Base-by-base conservation (phyloP, 352 stramenopile species). In the Aphanomyces euteiches region DNA sequence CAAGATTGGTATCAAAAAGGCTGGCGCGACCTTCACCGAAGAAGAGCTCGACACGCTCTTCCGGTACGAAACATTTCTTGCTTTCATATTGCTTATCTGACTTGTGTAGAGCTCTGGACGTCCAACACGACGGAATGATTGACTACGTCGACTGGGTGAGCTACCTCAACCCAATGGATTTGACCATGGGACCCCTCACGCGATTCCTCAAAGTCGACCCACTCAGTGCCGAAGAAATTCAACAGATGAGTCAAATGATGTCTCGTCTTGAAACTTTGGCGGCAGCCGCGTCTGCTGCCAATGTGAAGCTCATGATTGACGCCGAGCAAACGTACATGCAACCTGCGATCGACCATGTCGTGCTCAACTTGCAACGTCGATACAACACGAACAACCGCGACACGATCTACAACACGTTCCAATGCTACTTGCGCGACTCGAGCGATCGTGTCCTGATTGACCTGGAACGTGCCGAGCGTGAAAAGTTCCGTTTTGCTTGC, bases 291-390 rank as follows among this genome's bases (percentile, higher is more conserved):
- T 73, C 79, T 3, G 84, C 84, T 43, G 73, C 79, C 39, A 88
- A 82, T 41, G 92, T 97, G 15, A 95, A 95, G 70, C 85, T 99
- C 47, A 96, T 99, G 89, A 93, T 99, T 69, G 97, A 99, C 78
- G 97, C 97, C 21, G 97, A 99, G 76, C 96, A 99, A 77, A 96
- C 79, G 15, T 98, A 98, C 79, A 98, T 98, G 78, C 97, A 99
- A 80, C 95, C 96, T 6, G 96, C 90, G 12, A 99, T 99, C 77
- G 97, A 99, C 76, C 89, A 97, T 75, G 75, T 98, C 54, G 81
- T 85, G 66, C 77, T 95, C 47, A 89, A 90, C 64, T 68, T 96
- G 28, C 86, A 95, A 81, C 85, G 84, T 54, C 84, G 90, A 72
- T 97, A 96, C 87, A 98, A 98, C 75, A 85, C 82, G 34, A 76